Evolutionary conservation across 805 yeast species (phyloP).

Genomic region (Ogataea naganishii): DNA sequence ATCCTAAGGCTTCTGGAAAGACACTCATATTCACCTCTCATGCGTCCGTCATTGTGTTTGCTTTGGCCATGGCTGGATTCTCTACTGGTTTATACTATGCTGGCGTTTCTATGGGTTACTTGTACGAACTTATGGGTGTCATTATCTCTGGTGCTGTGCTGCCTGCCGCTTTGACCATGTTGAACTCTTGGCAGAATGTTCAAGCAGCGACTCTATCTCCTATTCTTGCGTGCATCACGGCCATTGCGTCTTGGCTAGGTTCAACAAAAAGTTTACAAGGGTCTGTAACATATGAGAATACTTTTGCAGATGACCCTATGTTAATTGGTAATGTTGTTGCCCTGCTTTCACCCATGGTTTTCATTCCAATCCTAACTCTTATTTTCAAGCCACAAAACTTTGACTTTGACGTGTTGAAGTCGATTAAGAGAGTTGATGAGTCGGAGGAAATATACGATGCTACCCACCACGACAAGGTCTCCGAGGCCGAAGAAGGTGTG

Average conservation of each 20-base stretch:
- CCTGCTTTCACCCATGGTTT: conserved; percentile 58
- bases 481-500: conserved; percentile 11
- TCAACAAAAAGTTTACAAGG: conserved; percentile 37
- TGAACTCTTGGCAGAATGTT: conserved; percentile 55
- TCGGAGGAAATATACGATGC: conserved; percentile 51
- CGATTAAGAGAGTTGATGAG: conserved; percentile 62
- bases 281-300: conserved; percentile 35
- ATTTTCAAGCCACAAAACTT: conserved; percentile 63
- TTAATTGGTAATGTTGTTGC: conserved; percentile 84
- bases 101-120: conserved; percentile 77
- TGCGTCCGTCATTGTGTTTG: conserved; percentile 46
- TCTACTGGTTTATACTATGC: conserved; percentile 78
- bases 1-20: conserved; percentile 73
- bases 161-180: conserved; percentile 60
- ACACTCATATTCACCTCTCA: conserved; percentile 64
- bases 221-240: conserved; percentile 63
- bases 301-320: conserved; percentile 88
- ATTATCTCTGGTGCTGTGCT: conserved; percentile 81
- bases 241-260: conserved; percentile 62
- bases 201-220: conserved; percentile 73
- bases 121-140: conserved; percentile 84
- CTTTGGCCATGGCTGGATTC: conserved; percentile 69
- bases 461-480: conserved; percentile 3
- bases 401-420: conserved; percentile 58
- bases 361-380: conserved; percentile 57